Base-by-base conservation (phyloP, 768 basidiomycete genomes). In the Lentinula boryana region DNA sequence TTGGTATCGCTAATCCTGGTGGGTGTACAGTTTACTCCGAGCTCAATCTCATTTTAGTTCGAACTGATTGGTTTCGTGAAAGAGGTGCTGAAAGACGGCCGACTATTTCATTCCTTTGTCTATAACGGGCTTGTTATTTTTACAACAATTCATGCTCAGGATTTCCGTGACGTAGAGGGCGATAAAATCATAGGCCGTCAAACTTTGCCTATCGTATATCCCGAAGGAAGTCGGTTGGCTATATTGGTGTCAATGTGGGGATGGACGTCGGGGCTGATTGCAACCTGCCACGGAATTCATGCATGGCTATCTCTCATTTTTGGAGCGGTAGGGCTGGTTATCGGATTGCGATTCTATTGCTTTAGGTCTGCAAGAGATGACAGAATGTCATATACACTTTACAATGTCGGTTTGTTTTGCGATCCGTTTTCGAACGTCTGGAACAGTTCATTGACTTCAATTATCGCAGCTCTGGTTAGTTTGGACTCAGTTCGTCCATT, bases 141-240 rank as follows among this genome's bases (percentile, higher is more conserved):
- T 18, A 66, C 70, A 7, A 71, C 70, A 1, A 69, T 68, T 27
- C 67, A 70, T 54, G 65, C 63, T 16, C 67, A 68, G 46, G 69
- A 70, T 55, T 70, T 70, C 57, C 63, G 62, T 2, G 69, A 70
- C 50, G 60, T 64, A 21, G 60, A 55, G n/a, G 69, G 69, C 18
- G 69, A 70, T 51, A 36, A 48, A 38, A 33, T 56, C 15, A 60
- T 62, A 15, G 69, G 69, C 16, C 65, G 68, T 16, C 60, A 31
- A 6, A 70, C 69, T 8, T 40, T 70, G 8, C 69, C 69, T 1
- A 62, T 68, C 31, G 53, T 55, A 5, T 48, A 60, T 23, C 66
- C 68, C 13, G 57, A 64, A 36, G 51, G 31, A 13, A 63, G 62
- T 40, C 53, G 67, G 7, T 16, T 53, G 6, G 35, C 43, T 18